Base-by-base conservation (phyloP, 2,329 filamentous ascomycete genomes). In the Dendryphion nanum region DNA sequence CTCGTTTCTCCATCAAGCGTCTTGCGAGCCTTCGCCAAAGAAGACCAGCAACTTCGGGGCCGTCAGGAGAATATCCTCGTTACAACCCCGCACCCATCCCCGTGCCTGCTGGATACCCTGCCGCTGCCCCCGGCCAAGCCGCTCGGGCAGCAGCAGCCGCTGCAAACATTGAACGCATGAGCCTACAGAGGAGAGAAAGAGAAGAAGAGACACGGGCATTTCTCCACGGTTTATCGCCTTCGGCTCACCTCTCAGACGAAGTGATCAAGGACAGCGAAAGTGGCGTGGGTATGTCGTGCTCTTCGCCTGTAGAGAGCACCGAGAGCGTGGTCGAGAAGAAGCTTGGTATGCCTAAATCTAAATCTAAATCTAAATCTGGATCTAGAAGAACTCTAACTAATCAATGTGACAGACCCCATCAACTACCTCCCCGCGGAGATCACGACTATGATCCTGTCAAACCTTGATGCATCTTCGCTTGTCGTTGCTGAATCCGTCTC, bases 381-480 rank as follows among this genome's bases (percentile, higher is more conserved):
- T 40, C 17, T 18, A n/a, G n/a, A n/a, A n/a, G n/a, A n/a, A n/a
- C n/a, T n/a, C n/a, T n/a, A n/a, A n/a, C 18, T n/a, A 16, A 30
- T 30, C 8, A 30, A 30, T 8, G 16, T 23, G 21, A 57, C 55
- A 69, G 78, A 83, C 53, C 78, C 78, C 15, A 69, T 78, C 21
- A 62, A 66, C 26, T 62, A 68, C 6, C 67, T 85, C 4, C 81
- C 81, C 2, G 64, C 73, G 8, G 82, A 85, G 59, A 68, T 85
- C 28, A 69, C 75, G 42, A 73, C 78, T 18, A 70, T 77, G 29
- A 72, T 84, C 35, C 70, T 85, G 38, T 75, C 77, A 1, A 77
- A 76, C 51, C 71, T 85, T 28, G 80, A 83, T 45, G 74, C 75
- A 5, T 59, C 66, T 26, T 78, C 78, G 5, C 67, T 85, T 30